These are phyloP conservation scores for Proliferodiscus dingleyae DNA, from an alignment of 2,329 filamentous ascomycete genomes.

Conservation along the genomic window DNA sequence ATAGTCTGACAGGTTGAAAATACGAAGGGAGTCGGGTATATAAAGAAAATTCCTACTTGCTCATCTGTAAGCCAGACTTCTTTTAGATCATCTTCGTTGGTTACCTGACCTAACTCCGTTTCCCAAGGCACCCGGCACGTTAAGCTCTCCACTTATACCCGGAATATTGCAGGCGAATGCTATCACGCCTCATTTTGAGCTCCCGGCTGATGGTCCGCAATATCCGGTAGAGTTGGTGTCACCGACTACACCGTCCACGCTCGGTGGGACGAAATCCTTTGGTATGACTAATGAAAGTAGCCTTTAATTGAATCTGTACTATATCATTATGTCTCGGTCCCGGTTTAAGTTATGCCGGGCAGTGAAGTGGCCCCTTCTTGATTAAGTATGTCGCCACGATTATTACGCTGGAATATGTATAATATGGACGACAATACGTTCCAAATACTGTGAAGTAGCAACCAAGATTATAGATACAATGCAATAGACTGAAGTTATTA, in stretches of 20 bases:
- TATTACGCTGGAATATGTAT: too few relatives aligned
- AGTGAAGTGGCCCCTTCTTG: too few relatives aligned
- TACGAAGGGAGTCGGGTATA: too few relatives aligned
- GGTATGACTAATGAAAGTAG: not conserved
- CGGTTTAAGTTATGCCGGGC: too few relatives aligned
- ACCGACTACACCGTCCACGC: not conserved
- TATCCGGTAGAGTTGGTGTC: conserved; percentile 4
- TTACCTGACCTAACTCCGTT: not conserved
- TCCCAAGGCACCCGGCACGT: not conserved
- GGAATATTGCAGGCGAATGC: conserved; percentile 2
- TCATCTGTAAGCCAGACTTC: conserved; percentile 5
- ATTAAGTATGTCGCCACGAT: too few relatives aligned
- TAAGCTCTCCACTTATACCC: not conserved
- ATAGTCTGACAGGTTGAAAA: too few relatives aligned
- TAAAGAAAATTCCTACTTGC: conserved; percentile 7
- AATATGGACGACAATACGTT: too few relatives aligned
- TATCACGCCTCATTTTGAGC: conserved; percentile 5
- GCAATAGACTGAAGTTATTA: too few relatives aligned
- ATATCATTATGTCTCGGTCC: too few relatives aligned
- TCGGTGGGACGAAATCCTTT: not conserved
- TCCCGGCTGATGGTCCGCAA: conserved; percentile 2
- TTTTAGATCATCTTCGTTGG: not conserved
- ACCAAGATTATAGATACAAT: too few relatives aligned
- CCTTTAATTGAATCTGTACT: not conserved
- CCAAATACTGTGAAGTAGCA: too few relatives aligned